Evolutionary conservation across 2,329 filamentous ascomycete genomes (phyloP), one percentile per base, ranked within the genome.

Genomic region (Hypoxylon sp.): DNA sequence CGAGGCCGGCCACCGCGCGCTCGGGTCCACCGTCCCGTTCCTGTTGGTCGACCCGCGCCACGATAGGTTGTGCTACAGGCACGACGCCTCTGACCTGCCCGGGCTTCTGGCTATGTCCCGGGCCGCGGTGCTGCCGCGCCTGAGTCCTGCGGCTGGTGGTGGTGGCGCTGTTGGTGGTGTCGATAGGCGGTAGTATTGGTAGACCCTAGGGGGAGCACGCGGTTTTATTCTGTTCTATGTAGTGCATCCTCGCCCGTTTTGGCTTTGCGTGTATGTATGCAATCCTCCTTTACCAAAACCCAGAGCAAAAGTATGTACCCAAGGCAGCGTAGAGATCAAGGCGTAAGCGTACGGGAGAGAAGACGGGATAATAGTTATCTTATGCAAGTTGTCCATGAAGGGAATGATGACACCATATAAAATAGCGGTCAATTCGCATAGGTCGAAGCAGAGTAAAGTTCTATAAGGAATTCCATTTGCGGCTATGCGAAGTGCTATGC

Each of bases 41-140:
- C 7, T 64, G 5, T 67, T 61, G 65, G 18, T 67, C 30, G 61
- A 67, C 50, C 48, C 49, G 2, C 51, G 28, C 16, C 44, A 26
- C 48, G 65, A 67, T 30, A 16, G 6, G 4, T 12, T 67, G 14
- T 55, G 59, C 49, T 64, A 24, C 53, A 26, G 44, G 16, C 56
- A 42, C 28, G 11, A 5, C 14, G 11, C 4, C 12, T 33, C 11
- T 11, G 30, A 11, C 9, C n/a, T 63, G 30, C 44, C 45, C 7
- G 58, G 8, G 11, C 38, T 60, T 20, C 38, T 67, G 4, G 59
- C 48, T 2, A 50, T 26, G 22, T 46, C 64, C 2, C 54, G 59
- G 7, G 38, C 44, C 2, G 64, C 64, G 3, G 36, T 66, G 38
- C 32, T 63, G 40, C 64, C 54, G 28, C 18, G 30, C 18, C 20